Evolutionary conservation across 2,329 filamentous ascomycete species (phyloP).

Genomic region (Colletotrichum sp.): DNA sequence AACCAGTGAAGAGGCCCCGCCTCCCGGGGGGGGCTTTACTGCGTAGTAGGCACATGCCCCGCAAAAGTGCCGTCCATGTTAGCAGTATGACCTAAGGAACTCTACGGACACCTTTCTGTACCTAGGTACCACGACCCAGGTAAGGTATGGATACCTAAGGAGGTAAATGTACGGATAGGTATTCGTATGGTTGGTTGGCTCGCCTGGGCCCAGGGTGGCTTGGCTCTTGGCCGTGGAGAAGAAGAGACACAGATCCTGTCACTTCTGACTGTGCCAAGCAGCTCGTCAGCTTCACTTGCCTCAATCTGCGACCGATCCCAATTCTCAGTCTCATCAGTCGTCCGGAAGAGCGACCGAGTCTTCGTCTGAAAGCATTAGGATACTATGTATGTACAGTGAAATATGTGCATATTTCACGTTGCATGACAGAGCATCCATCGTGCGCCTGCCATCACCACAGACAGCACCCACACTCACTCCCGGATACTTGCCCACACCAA

Average conservation of each 20-base stretch:
- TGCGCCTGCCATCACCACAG: not conserved
- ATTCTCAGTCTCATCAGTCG: not conserved
- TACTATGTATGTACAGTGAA: not conserved
- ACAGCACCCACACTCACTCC: too few relatives aligned
- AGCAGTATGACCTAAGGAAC: not conserved
- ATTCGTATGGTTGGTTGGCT: not conserved
- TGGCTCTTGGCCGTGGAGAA: slow-evolving; percentile 12
- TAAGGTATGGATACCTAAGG: not conserved
- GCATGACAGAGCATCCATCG: not conserved
- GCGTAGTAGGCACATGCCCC: too few relatives aligned
- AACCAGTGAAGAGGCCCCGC: not conserved
- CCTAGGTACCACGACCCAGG: not conserved
- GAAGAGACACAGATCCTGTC: not conserved
- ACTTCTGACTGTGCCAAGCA: slow-evolving; percentile 13
- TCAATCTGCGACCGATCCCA: not conserved
- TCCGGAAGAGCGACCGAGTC: not conserved
- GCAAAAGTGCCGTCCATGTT: not conserved
- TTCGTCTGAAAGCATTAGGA: not conserved
- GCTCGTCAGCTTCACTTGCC: slow-evolving; percentile 4
- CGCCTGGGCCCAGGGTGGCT: slow-evolving; percentile 1
- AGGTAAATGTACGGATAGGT: not conserved
- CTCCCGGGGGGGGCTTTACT: too few relatives aligned
- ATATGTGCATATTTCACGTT: not conserved
- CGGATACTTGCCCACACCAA: not conserved
- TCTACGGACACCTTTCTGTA: not conserved